These are phyloP conservation scores for Fusarium torulosum DNA, from an alignment of 2,329 filamentous ascomycete genomes.

Conservation along the genomic window DNA sequence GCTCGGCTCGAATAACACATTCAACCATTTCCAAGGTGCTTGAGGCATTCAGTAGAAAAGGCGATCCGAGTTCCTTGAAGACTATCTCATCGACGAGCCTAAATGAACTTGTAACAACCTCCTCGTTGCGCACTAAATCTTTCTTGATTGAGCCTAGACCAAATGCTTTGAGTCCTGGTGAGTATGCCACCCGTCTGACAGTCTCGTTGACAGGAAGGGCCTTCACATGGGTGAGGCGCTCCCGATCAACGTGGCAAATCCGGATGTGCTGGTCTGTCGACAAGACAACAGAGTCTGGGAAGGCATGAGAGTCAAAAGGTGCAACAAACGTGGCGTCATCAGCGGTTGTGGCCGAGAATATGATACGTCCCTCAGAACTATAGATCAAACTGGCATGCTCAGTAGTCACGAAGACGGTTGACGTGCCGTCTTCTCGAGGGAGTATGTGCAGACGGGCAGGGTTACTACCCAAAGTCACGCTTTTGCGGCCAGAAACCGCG, in stretches of 20 bases:
- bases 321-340: slow-evolving; percentile 86
- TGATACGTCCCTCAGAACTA: slow-evolving; percentile 84
- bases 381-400: slow-evolving; percentile 97
- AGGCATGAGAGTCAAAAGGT: slow-evolving; percentile 84
- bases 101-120: slow-evolving; percentile 83
- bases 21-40: slow-evolving; percentile 80
- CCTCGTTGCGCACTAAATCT: slow-evolving; percentile 76
- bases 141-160: slow-evolving; percentile 88
- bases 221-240: slow-evolving; percentile 89
- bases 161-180: slow-evolving; percentile 81
- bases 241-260: slow-evolving; percentile 83
- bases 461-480: slow-evolving; percentile 85
- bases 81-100: slow-evolving; percentile 91
- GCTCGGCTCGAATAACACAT: slow-evolving; percentile 80
- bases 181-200: slow-evolving; percentile 88
- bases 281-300: slow-evolving; percentile 83
- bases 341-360: slow-evolving; percentile 94
- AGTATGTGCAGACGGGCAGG: slow-evolving; percentile 85
- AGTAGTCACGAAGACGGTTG: slow-evolving; percentile 90
- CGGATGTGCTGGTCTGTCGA: slow-evolving; percentile 82
- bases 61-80: slow-evolving; percentile 80
- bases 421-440: slow-evolving; percentile 74
- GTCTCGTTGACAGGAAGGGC: slow-evolving; percentile 83
- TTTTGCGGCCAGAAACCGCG: slow-evolving; percentile 79
- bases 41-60: slow-evolving; percentile 69